Evolutionary conservation across 1,139 yeast species (phyloP).

Genomic region (Yamadazyma friedrichii): DNA sequence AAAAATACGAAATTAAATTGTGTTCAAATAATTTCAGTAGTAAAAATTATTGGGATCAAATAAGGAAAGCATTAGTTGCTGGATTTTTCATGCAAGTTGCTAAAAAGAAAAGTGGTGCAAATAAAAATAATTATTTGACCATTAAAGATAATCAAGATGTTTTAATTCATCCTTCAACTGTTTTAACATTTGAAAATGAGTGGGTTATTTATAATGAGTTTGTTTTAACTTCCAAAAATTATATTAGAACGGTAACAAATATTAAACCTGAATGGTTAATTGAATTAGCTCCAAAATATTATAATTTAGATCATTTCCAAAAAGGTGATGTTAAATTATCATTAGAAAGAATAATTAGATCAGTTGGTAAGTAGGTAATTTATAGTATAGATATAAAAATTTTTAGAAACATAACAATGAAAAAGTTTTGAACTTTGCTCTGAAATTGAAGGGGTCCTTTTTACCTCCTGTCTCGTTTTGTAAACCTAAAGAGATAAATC

Average conservation of each 20-base stretch:
- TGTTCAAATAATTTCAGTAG: conserved; percentile 70
- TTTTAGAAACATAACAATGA: too few relatives aligned
- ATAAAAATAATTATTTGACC: conserved; percentile 68
- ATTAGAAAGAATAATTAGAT: conserved; percentile 51
- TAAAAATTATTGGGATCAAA: conserved; percentile 65
- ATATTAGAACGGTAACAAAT: conserved; percentile 90
- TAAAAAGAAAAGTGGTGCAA: conserved; percentile 72
- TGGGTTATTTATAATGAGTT: conserved; percentile 96
- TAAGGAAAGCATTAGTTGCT: conserved; percentile 82
- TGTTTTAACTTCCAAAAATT: conserved; percentile 89
- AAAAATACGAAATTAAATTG: conserved; percentile 70
- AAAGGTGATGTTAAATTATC: conserved; percentile 84
- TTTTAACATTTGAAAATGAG: conserved; percentile 78
- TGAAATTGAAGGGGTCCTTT: too few relatives aligned
- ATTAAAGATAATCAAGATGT: conserved; percentile 97
- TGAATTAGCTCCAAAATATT: conserved; percentile 84
- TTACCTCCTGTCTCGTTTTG: too few relatives aligned
- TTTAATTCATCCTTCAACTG: conserved; percentile 89
- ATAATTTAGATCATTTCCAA: conserved; percentile 68
- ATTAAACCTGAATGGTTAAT: conserved; percentile 90
- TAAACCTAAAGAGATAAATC: too few relatives aligned
- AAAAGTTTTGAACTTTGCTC: too few relatives aligned
- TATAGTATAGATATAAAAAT: too few relatives aligned
- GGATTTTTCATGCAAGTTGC: conserved; percentile 99
- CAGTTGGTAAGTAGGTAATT: conserved; percentile 2